Base-by-base conservation (phyloP, 495 filamentous ascomycete genomes). In the Aspergillus affinis region DNA sequence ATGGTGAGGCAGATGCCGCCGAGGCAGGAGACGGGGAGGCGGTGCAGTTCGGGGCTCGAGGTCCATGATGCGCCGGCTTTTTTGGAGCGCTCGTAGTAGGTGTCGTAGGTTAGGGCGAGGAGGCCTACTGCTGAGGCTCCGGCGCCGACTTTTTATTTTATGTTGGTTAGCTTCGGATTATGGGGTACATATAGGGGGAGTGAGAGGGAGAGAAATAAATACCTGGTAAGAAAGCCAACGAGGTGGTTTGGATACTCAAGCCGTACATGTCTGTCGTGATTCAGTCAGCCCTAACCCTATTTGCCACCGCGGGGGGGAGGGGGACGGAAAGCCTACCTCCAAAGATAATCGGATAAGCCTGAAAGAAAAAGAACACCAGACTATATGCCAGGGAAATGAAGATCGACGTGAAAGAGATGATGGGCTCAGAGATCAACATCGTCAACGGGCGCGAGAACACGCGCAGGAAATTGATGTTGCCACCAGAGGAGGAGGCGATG, bases 301-400 rank as follows among this genome's bases (percentile, higher is more conserved):
- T 18, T 32, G 47, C n/a, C 21, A 30, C 19, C 15, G 26, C n/a
- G 19, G 27, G 48, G 20, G 30, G 19, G 52, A 32, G 32, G 19
- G 6, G 27, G 10, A 48, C 15, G 4, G n/a, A n/a, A n/a, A n/a
- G n/a, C n/a, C n/a, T 65, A 71, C 72, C 65, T 60, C 81, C 65
- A 68, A 86, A 89, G 54, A 89, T 88, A 15, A 89, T 77, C 0
- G 86, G 86, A 65, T 82, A 89, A 5, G 83, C 81, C 55, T 88
- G 82, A 61, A 91, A 89, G 60, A 81, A 88, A 65, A 91, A 75
- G 53, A 72, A 91, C 61, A 93, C 90, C 45, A 92, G 86, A n/a
- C 82, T 83, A 67, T 91, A 92, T 15, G 84, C 79, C 4, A 90
- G 72, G 0, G 86, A 79, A 2, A 91, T 78, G 70, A 90, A 92